Evolutionary conservation across 2,329 filamentous ascomycete genomes (phyloP).

Genomic region (Madurella fahalii): DNA sequence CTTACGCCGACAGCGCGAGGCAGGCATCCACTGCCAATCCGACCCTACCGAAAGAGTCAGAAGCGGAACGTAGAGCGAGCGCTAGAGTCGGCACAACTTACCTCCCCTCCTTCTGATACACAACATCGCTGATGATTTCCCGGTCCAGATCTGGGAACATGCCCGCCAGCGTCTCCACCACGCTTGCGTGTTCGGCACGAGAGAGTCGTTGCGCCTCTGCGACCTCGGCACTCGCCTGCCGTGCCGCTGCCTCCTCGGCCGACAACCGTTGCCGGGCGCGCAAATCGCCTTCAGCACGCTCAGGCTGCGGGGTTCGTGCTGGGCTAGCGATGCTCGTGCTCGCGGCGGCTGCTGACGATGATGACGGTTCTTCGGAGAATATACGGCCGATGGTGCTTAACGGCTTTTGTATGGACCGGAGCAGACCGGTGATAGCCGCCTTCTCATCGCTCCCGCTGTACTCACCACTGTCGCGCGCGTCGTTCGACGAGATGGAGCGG

Average conservation of each 20-base stretch:
- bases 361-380: conserved; percentile 67
- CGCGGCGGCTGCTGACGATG: conserved; percentile 24
- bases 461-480: conserved; percentile 41
- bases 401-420: conserved; percentile 87
- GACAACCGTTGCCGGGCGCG: conserved; percentile 49
- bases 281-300: conserved; percentile 33
- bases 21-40: conserved; percentile 83
- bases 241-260: conserved; percentile 81
- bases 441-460: conserved; percentile 62
- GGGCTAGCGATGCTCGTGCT: conserved; percentile 36
- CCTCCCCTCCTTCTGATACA: conserved; percentile 92
- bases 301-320: conserved; percentile 32
- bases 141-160: conserved; percentile 97
- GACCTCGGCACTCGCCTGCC: conserved; percentile 84
- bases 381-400: conserved; percentile 90
- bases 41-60: conserved; percentile 50
- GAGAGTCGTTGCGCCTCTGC: conserved; percentile 84
- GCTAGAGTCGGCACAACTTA: conserved; percentile 47
- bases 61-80: not conserved
- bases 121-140: conserved; percentile 94
- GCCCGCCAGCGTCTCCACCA: conserved; percentile 88
- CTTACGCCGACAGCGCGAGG: conserved; percentile 58
- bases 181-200: conserved; percentile 77
- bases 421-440: conserved; percentile 75
- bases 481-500: conserved; percentile 52